Base-by-base conservation (phyloP, 1,284 basidiomycete genomes). In the Peniophora sp. region DNA sequence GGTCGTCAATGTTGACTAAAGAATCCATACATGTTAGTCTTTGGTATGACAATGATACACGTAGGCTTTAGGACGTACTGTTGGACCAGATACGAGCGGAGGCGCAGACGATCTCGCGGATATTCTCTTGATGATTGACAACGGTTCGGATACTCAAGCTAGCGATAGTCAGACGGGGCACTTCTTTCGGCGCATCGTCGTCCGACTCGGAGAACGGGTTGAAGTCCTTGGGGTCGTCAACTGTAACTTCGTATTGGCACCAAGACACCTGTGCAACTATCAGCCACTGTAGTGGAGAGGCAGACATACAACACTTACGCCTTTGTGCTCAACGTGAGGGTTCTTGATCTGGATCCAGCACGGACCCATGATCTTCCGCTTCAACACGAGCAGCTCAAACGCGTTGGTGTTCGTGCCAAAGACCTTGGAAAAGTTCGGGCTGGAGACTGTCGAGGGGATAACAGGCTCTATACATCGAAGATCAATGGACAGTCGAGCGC, bases 321-420 rank as follows among this genome's bases (percentile, higher is more conserved):
- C 85, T 67, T 89, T 87, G 60, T 84, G 69, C 50, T 88, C 85
- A 18, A 92, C 69, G 44, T 78, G 68, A 11, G 85, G 82, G 22
- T 85, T 78, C 64, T 88, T 85, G 56, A 99, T 78, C 53, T 88
- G 79, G 47, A 99, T 74, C 97, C 96, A 99, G 65, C 97, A 99
- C 0, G 97, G 95, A 2, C 97, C 97, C 92, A 97, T 98, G 56
- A 99, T 97, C 69, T 93, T 94, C 35, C 94, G 83, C 69, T 98
- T 98, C 50, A 99, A 62, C 1, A 94, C 92, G n/a, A 99, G 80
- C 8, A 95, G 72, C 66, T 99, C 97, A 60, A 99, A 99, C 0
- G 96, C 88, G 51, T 74, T 91, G 1, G 94, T 95, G 58, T 86
- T 92, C 10, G 94, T 89, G n/a, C 97, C 96, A 59, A 98, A 91